phyloP scores from a whole-genome alignment of 1,284 basidiomycete species.

The Malassezia vespertilionis region DNA sequence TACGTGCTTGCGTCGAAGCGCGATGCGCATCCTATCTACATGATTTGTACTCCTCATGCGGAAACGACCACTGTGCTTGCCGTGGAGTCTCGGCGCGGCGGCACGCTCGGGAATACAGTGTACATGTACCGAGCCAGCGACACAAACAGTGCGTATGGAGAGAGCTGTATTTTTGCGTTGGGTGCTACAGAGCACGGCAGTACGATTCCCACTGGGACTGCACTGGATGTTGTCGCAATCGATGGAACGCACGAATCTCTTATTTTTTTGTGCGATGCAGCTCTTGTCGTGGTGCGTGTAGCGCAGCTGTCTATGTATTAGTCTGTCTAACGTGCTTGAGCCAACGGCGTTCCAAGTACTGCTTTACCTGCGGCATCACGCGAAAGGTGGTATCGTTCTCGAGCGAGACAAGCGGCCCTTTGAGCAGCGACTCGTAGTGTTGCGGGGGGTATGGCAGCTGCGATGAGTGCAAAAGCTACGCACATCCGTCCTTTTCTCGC shows the following conservation, averaged over 20 bases:
- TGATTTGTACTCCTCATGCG: neutral
- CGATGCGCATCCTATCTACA: constrained; percentile 34
- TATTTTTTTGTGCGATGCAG: constrained; percentile 1
- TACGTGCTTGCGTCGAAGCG: constrained; percentile 86
- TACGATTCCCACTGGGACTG: neutral
- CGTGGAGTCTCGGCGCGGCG: constrained; percentile 2
- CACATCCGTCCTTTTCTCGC: neutral
- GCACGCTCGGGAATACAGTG: neutral
- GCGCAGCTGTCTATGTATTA: no score
- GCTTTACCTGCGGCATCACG: constrained; percentile 67
- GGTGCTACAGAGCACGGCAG: neutral
- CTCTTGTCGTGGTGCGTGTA: constrained; percentile 1
- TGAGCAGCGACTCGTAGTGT: constrained; percentile 59
- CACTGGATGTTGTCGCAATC: constrained; percentile 1
- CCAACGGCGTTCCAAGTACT: constrained; percentile 52
- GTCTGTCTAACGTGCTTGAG: neutral
- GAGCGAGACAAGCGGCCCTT: constrained; percentile 60
- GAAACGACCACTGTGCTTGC: constrained; percentile 1
- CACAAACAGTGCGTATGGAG: constrained; percentile 14
- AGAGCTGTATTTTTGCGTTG: constrained; percentile 5
- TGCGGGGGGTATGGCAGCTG: constrained; percentile 54
- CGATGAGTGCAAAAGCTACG: no score
- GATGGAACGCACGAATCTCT: neutral
- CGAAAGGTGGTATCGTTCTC: constrained; percentile 56
- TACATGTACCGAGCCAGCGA: constrained; percentile 15